A percentile compares a stretch with the other conserved stretches of the same genome.
phyloP scores from a whole-genome alignment of 2,329 filamentous ascomycete genomes.

The Aspergillus fischeri region DNA sequence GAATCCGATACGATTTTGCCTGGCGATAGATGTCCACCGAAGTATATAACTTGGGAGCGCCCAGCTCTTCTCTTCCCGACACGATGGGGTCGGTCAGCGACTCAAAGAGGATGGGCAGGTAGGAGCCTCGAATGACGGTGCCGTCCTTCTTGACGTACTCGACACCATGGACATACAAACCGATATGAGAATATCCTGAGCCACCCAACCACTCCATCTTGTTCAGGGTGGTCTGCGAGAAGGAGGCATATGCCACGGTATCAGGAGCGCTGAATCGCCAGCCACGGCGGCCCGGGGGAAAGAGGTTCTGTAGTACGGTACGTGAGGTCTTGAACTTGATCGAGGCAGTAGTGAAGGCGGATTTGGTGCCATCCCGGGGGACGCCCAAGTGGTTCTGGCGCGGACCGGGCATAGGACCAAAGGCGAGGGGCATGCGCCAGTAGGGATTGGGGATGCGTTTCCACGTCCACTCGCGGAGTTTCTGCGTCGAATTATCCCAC shows the following conservation, averaged over 20 bases:
- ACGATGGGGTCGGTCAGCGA: constrained; percentile 56
- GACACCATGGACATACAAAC: constrained; percentile 60
- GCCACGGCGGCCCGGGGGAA: constrained; percentile 32
- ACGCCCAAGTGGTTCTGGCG: constrained; percentile 28
- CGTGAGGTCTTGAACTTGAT: constrained; percentile 49
- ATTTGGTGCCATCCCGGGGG: constrained; percentile 18
- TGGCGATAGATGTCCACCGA: constrained; percentile 44
- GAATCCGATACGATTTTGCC: constrained; percentile 34
- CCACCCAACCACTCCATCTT: constrained; percentile 60
- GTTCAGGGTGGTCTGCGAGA: constrained; percentile 39
- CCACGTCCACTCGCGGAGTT: constrained; percentile 44
- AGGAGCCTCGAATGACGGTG: constrained; percentile 47
- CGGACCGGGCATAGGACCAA: constrained; percentile 45
- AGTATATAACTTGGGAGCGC: constrained; percentile 56
- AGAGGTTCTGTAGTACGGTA: constrained; percentile 46
- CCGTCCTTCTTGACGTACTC: constrained; percentile 51
- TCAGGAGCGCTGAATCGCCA: constrained; percentile 42
- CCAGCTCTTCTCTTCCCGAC: constrained; percentile 56
- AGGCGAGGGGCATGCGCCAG: constrained; percentile 45
- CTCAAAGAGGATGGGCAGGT: constrained; percentile 56
- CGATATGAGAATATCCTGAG: constrained; percentile 53
- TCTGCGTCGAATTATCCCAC: constrained; percentile 49
- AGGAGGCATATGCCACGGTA: constrained; percentile 43
- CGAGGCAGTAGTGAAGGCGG: constrained; percentile 42
- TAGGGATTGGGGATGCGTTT: constrained; percentile 39